These are phyloP conservation scores for Rosa multiflora DNA, from an alignment of 306 rosid genomes.

Conservation along the genomic window DNA sequence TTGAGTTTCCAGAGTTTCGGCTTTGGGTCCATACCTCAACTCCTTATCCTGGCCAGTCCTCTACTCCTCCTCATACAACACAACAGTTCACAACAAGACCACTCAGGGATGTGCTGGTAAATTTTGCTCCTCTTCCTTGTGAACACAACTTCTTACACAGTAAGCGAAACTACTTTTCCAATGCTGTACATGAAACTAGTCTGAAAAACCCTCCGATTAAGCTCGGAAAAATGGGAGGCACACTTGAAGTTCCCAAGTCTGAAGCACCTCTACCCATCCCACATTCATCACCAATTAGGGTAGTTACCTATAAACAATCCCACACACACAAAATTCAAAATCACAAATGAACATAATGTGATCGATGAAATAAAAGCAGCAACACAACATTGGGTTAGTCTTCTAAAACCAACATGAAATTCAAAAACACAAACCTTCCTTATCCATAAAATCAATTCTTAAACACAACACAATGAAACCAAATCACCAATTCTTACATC, in stretches of 20 bases:
- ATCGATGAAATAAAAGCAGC: neutral
- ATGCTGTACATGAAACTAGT: too few species aligned
- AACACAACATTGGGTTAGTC: slow-evolving; percentile 22
- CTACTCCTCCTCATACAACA: too few species aligned
- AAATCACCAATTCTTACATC: slow-evolving; percentile 29
- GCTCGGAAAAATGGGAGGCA: slow-evolving; percentile 65
- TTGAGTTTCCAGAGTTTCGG: too few species aligned
- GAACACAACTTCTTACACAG: too few species aligned
- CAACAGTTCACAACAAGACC: too few species aligned
- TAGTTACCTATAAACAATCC: slow-evolving; percentile 30
- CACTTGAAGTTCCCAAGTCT: slow-evolving; percentile 92
- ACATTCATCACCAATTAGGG: slow-evolving; percentile 32
- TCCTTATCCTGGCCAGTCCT: too few species aligned
- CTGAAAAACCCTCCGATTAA: too few species aligned
- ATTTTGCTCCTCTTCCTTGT: too few species aligned
- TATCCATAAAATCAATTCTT: neutral
- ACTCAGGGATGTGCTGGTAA: too few species aligned
- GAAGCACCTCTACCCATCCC: slow-evolving; percentile 40
- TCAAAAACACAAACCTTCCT: neutral
- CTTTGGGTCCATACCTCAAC: too few species aligned
- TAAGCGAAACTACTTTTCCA: too few species aligned
- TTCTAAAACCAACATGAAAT: slow-evolving; percentile 5
- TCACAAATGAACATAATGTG: neutral
- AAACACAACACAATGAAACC: neutral
- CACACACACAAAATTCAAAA: slow-evolving; percentile 4